phyloP scores from a whole-genome alignment of 2,329 filamentous ascomycete genomes.

The Pseudohalonectria lignicola region DNA sequence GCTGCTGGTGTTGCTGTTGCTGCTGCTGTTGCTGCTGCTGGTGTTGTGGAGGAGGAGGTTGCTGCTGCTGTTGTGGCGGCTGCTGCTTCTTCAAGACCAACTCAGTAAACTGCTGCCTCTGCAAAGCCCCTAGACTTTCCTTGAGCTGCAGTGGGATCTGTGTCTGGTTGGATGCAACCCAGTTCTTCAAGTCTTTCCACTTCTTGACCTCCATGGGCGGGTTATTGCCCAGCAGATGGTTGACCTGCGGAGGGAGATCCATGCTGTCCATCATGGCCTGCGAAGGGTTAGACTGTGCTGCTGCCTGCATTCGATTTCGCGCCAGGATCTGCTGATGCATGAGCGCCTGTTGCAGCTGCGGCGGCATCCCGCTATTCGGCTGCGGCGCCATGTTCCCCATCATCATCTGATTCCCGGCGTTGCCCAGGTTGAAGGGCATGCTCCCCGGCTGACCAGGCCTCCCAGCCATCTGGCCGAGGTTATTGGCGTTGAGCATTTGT shows the following conservation, averaged over 20 bases:
- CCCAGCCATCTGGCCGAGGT: constrained; percentile 6
- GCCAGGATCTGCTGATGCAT: constrained; percentile 13
- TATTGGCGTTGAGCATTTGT: constrained; percentile 12
- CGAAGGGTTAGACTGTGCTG: constrained; percentile 16
- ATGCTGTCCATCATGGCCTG: constrained; percentile 33
- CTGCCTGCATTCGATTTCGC: constrained; percentile 4
- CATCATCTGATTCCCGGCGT: background rate
- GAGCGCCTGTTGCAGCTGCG: constrained; percentile 6
- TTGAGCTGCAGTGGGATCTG: constrained; percentile 4
- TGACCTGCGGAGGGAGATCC: constrained; percentile 29
- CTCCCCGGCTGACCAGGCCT: background rate
- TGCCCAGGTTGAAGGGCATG: background rate
- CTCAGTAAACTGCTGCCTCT: too few relatives aligned
- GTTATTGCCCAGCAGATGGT: constrained; percentile 16
- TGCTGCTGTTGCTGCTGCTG: constrained; percentile 8
- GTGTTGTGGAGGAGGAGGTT: constrained; percentile 5
- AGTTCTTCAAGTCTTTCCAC: constrained; percentile 34
- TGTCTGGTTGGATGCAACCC: constrained; percentile 24
- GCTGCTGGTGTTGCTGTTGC: too few relatives aligned
- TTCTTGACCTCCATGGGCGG: constrained; percentile 31
- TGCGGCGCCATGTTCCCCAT: constrained; percentile 4
- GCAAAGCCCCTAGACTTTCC: constrained; percentile 4
- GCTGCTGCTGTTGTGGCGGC: constrained; percentile 7
- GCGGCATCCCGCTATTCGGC: constrained; percentile 1
- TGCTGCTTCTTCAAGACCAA: constrained; percentile 5